Conservation (phyloP, 176 grass and related monocot genomes). For the Aegilops speltoides region DNA sequence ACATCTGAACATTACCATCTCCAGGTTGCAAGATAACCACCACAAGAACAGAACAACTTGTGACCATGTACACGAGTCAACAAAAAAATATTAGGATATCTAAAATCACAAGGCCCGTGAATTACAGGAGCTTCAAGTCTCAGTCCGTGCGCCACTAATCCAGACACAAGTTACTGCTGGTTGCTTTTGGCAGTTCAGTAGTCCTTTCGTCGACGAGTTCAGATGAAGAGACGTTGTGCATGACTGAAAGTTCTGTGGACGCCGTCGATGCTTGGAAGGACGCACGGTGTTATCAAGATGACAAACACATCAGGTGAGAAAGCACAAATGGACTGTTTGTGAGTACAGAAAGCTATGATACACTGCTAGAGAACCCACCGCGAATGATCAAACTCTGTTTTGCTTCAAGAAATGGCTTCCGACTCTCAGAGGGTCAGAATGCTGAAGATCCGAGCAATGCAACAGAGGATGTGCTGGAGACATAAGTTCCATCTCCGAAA, state of each 20-base stretch:
- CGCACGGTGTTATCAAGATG: background rate
- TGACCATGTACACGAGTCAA: background rate
- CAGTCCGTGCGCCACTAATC: background rate
- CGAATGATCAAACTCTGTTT: background rate
- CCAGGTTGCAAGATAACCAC: conserved; percentile 11
- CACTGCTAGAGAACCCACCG: background rate
- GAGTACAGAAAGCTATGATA: background rate
- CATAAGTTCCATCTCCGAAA: background rate
- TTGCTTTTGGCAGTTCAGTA: background rate
- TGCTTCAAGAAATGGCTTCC: background rate
- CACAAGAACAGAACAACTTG: background rate
- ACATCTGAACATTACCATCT: background rate
- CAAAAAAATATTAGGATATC: background rate
- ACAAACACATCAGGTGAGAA: background rate
- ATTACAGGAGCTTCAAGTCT: background rate
- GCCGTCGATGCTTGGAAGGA: background rate
- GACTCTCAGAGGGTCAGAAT: background rate
- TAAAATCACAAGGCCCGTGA: background rate
- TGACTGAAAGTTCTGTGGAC: background rate
- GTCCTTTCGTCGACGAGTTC: background rate
- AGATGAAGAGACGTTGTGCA: background rate
- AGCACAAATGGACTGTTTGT: background rate
- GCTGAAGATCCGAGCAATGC: background rate
- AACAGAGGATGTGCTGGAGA: background rate
- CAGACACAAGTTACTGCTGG: background rate